Conservation (phyloP, 1,139 yeast genomes). For the Hansenula lynferdii region DNA sequence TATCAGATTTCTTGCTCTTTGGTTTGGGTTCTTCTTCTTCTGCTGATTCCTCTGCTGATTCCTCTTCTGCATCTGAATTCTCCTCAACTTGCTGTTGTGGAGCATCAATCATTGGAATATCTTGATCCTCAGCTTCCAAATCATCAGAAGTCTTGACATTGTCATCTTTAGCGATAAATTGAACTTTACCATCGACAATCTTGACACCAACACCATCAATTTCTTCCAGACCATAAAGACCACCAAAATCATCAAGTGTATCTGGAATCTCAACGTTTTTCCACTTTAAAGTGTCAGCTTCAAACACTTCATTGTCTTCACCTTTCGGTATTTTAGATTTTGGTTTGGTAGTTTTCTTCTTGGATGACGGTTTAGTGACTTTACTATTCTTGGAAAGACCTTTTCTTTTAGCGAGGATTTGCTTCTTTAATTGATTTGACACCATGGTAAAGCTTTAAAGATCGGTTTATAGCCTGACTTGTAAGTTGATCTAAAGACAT, state of each 20-base stretch:
- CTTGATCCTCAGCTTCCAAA: constrained; percentile 9
- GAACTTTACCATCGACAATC: constrained; percentile 58
- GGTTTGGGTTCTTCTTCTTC: constrained; percentile 5
- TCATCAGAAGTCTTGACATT: constrained; percentile 11
- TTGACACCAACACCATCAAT: constrained; percentile 87
- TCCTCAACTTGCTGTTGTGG: no score
- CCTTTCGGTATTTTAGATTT: constrained; percentile 1
- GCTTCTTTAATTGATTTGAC: constrained; percentile 10
- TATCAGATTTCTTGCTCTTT: constrained; percentile 20
- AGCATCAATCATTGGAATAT: constrained; percentile 4
- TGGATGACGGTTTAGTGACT: constrained; percentile 7
- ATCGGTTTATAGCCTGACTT: not conserved
- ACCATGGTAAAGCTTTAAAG: no score
- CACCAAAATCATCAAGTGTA: constrained; percentile 80
- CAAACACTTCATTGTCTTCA: constrained; percentile 35
- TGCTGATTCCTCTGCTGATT: constrained; percentile 20
- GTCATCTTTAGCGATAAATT: constrained; percentile 52
- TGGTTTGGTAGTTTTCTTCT: constrained; percentile 1
- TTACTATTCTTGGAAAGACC: constrained; percentile 5
- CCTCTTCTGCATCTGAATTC: no score
- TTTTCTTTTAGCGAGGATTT: constrained; percentile 9
- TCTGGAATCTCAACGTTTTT: constrained; percentile 79
- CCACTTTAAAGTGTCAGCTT: constrained; percentile 61
- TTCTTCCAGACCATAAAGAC: constrained; percentile 90
- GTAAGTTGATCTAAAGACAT: not conserved